Conservation (phyloP, 495 filamentous ascomycete species). For the Chaetomium tenue region DNA sequence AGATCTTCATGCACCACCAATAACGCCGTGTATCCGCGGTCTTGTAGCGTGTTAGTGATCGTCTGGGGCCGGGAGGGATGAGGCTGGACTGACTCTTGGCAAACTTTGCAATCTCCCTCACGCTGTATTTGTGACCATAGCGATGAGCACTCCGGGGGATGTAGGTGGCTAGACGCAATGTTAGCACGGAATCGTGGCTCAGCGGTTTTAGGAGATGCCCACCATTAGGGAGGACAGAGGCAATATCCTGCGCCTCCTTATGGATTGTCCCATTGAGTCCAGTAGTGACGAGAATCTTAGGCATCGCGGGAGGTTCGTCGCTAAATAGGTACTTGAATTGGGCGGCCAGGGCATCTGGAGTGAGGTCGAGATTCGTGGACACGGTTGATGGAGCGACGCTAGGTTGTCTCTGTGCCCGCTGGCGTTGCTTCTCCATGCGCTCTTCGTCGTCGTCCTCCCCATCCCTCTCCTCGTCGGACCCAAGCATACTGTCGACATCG, state of each 20-base stretch:
- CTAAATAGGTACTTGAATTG: conserved; percentile 83
- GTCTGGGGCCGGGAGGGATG: no score
- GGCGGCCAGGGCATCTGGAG: conserved; percentile 63
- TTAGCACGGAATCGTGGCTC: neutral
- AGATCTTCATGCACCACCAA: conserved; percentile 80
- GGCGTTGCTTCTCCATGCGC: conserved; percentile 31
- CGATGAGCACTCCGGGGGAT: conserved; percentile 78
- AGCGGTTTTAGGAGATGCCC: neutral
- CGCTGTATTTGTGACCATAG: conserved; percentile 78
- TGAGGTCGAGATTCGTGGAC: conserved; percentile 69
- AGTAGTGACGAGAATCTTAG: conserved; percentile 86
- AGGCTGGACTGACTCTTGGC: conserved; percentile 52
- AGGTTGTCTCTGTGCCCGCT: conserved; percentile 52
- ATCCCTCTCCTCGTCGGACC: conserved; percentile 50
- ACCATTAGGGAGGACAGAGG: conserved; percentile 75
- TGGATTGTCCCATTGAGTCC: conserved; percentile 81
- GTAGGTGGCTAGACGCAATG: conserved; percentile 56
- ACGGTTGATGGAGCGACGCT: conserved; percentile 60
- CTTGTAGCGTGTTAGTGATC: conserved; percentile 21
- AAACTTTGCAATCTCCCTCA: conserved; percentile 85
- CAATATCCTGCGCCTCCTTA: conserved; percentile 72
- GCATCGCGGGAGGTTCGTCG: conserved; percentile 58
- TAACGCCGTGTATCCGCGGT: conserved; percentile 75
- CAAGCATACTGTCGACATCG: conserved; percentile 74
- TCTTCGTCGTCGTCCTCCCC: conserved; percentile 49